Base-by-base conservation (phyloP, 2,329 filamentous ascomycete genomes). In the Claviceps lovelessii region DNA sequence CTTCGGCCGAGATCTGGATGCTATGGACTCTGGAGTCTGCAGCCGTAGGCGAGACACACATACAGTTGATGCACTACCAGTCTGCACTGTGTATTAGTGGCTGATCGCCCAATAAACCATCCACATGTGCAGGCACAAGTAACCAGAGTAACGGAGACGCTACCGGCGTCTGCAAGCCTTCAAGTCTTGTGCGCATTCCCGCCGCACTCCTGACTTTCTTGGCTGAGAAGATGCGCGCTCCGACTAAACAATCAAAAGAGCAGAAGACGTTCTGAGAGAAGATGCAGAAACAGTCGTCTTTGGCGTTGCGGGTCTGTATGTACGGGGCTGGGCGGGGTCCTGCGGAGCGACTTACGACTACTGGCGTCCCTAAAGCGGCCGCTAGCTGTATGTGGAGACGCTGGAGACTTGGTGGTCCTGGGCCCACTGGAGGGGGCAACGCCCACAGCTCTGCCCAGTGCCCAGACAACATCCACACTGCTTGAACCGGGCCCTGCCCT, bases 1-100 rank as follows among this genome's bases (percentile, higher is more conserved):
- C 55, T 45, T 58, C 57, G 57, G 57, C 55, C 55, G 55, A 58
- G 53, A 58, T 52, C 48, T 52, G 48, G 49, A 11, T 33, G 33
- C 51, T 46, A 39, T 28, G 35, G 35, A 46, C 7, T 42, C 41
- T 42, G 41, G 7, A 44, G 41, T 44, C 41, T 44, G 41, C 41
- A 44, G 41, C 41, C n/a, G n/a, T 19, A 44, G 41, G 41, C 41
- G 44, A 46, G 44, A 17, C 19, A 46, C 19, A 4, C 28, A 13
- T 29, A 17, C 28, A 13, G 45, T 17, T 23, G 8, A 15, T 47
- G 5, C 10, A 31, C 28, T 15, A 8, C 23, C 3, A 3, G 23
- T 23, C 23, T 23, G 23, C 23, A 17, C 23, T 46, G 6, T 17
- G 29, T 23, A 10, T 17, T 8, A 23, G n/a, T 44, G 41, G 41